These are phyloP conservation scores for Coriolopsis trogii DNA, from an alignment of 1,284 basidiomycete genomes.

Conservation along the genomic window DNA sequence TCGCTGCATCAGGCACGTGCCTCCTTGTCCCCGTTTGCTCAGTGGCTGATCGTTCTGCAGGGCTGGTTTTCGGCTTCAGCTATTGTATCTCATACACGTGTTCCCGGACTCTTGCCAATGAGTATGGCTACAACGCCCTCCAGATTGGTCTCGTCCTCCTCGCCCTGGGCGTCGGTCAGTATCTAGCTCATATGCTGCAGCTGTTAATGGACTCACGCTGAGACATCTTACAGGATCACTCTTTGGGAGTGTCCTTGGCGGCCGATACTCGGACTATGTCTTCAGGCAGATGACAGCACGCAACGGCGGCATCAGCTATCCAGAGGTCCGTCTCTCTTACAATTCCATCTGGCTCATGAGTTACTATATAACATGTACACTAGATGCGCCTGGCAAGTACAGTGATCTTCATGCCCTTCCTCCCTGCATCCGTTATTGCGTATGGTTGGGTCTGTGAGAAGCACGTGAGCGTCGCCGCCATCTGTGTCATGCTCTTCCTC, in stretches of 20 bases:
- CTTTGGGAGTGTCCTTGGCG: constrained; percentile 73
- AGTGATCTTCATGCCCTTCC: constrained; percentile 51
- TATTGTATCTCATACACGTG: constrained; percentile 77
- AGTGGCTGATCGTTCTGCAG: constrained; percentile 49
- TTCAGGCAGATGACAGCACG: constrained; percentile 56
- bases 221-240: constrained; percentile 52
- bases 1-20: constrained; percentile 68
- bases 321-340: constrained; percentile 56
- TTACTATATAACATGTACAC: not conserved
- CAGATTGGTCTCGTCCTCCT: constrained; percentile 78
- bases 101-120: constrained; percentile 62
- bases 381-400: constrained; percentile 80
- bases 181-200: constrained; percentile 2
- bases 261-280: constrained; percentile 74
- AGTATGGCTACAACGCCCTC: constrained; percentile 73
- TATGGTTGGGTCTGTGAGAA: constrained; percentile 80
- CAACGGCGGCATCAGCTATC: constrained; percentile 62
- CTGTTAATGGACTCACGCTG: not conserved
- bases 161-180: constrained; percentile 69
- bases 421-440: constrained; percentile 63
- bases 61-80: constrained; percentile 76
- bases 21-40: constrained; percentile 68
- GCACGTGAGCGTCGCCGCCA: constrained; percentile 62
- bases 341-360: not conserved
- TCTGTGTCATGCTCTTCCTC: constrained; percentile 66